These are phyloP conservation scores for Solanum clarkiae DNA, from an alignment of 257 asterid genomes.

Conservation along the genomic window DNA sequence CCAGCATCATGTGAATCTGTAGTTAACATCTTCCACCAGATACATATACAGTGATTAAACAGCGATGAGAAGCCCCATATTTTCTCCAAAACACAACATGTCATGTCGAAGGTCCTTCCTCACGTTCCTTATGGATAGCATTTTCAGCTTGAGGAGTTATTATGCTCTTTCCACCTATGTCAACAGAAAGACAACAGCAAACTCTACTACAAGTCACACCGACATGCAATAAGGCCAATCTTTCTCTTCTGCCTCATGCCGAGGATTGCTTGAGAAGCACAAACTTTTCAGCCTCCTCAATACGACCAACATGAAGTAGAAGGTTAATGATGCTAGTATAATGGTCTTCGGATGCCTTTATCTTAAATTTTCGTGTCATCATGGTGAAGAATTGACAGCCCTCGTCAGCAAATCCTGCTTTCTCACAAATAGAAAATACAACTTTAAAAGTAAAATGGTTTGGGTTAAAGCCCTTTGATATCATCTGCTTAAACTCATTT, in stretches of 20 bases:
- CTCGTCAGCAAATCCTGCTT: constrained; percentile 70
- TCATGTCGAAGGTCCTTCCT: neutral
- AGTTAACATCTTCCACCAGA: neutral
- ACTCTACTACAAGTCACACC: neutral
- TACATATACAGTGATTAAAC: neutral
- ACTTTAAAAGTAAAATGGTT: constrained; percentile 59
- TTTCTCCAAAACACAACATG: neutral
- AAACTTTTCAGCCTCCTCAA: constrained; percentile 55
- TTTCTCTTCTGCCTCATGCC: constrained; percentile 2
- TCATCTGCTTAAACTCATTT: constrained; percentile 46
- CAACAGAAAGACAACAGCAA: neutral
- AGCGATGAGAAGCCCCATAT: neutral
- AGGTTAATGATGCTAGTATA: constrained; percentile 43
- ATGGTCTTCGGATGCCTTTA: constrained; percentile 61
- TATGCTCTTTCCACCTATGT: neutral
- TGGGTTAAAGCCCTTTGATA: constrained; percentile 54
- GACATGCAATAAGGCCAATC: neutral
- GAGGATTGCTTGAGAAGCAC: constrained; percentile 31
- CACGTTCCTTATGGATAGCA: neutral
- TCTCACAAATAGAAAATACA: constrained; percentile 41
- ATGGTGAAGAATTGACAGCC: constrained; percentile 37
- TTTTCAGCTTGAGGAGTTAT: neutral
- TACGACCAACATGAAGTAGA: constrained; percentile 37
- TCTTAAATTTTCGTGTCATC: constrained; percentile 44
- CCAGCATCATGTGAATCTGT: neutral